Conservation (phyloP, 148 eudicot genomes). For the Nyssa sinensis region DNA sequence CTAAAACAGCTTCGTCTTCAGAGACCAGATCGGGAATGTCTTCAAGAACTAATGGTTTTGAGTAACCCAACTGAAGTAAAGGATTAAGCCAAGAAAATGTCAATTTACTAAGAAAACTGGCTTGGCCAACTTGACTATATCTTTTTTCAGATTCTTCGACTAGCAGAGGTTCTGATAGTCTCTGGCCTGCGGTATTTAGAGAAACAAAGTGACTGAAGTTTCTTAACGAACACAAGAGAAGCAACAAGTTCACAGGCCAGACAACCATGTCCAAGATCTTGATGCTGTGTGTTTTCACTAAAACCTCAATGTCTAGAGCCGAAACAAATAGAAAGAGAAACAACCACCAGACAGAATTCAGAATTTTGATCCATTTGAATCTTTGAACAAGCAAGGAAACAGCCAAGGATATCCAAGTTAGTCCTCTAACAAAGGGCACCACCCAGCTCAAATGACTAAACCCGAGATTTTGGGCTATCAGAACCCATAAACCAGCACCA, state of each 20-base stretch:
- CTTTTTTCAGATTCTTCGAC: no score
- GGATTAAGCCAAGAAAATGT: no score
- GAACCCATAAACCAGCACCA: constrained; percentile 22
- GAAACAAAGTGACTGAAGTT: constrained; percentile 17
- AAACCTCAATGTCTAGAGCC: constrained; percentile 26
- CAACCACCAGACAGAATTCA: constrained; percentile 52
- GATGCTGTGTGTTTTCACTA: constrained; percentile 18
- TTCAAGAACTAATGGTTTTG: constrained; percentile 43
- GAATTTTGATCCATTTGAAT: constrained; percentile 33
- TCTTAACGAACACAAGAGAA: constrained; percentile 38
- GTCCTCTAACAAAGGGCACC: constrained; percentile 28
- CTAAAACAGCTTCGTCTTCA: constrained; percentile 54
- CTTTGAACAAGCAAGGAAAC: constrained; percentile 36
- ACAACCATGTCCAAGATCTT: constrained; percentile 28
- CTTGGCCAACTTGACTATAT: constrained; percentile 9
- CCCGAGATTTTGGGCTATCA: constrained; percentile 9
- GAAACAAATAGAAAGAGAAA: no score
- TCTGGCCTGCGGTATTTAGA: constrained; percentile 6
- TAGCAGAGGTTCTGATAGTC: no score
- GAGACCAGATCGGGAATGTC: constrained; percentile 54
- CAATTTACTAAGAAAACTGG: constrained; percentile 36
- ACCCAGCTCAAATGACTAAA: constrained; percentile 27
- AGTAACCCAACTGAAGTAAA: constrained; percentile 48
- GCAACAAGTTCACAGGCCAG: constrained; percentile 51
- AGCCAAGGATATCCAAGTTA: constrained; percentile 48